These are phyloP conservation scores for Pulveroboletus sp. DNA, from an alignment of 768 basidiomycete genomes.

Conservation along the genomic window DNA sequence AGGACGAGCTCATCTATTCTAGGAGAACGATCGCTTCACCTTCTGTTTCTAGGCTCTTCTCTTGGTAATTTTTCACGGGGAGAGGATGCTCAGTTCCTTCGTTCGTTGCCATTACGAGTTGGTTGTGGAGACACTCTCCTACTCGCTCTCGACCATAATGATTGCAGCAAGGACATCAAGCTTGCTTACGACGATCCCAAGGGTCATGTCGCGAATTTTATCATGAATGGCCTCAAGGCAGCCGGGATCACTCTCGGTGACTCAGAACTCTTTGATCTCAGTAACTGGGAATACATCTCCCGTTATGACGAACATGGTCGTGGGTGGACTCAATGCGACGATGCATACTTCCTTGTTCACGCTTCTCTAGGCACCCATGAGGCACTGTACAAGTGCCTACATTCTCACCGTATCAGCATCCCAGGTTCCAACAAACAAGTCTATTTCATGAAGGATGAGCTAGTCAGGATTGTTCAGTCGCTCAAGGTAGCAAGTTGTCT, in stretches of 20 bases:
- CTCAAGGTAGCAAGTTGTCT: slow-evolving; percentile 57
- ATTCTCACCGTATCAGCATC: slow-evolving; percentile 51
- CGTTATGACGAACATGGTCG: slow-evolving; percentile 52
- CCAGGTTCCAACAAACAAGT: slow-evolving; percentile 42
- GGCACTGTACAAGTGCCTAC: slow-evolving; percentile 72
- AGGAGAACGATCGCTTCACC: slow-evolving; percentile 59
- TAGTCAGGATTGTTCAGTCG: slow-evolving; percentile 81
- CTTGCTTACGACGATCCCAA: slow-evolving; percentile 80
- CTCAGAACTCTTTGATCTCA: slow-evolving; percentile 55
- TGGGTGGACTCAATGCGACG: slow-evolving; percentile 24
- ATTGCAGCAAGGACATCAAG: slow-evolving; percentile 66
- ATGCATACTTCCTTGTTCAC: not conserved
- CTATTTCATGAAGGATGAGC: slow-evolving; percentile 63
- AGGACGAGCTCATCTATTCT: slow-evolving; percentile 42
- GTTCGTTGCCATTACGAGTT: slow-evolving; percentile 69
- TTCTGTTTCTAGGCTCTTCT: slow-evolving; percentile 92
- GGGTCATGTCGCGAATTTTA: slow-evolving; percentile 69
- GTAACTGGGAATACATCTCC: slow-evolving; percentile 72
- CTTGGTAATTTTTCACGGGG: slow-evolving; percentile 83
- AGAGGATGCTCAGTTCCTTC: slow-evolving; percentile 69
- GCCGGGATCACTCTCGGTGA: slow-evolving; percentile 68
- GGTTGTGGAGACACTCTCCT: slow-evolving; percentile 77
- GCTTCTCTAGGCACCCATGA: slow-evolving; percentile 64
- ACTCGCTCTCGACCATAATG: slow-evolving; percentile 87
- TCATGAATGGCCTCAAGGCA: slow-evolving; percentile 77